Conservation (phyloP, 2,329 filamentous ascomycete genomes). For the Diaporthe sp. region DNA sequence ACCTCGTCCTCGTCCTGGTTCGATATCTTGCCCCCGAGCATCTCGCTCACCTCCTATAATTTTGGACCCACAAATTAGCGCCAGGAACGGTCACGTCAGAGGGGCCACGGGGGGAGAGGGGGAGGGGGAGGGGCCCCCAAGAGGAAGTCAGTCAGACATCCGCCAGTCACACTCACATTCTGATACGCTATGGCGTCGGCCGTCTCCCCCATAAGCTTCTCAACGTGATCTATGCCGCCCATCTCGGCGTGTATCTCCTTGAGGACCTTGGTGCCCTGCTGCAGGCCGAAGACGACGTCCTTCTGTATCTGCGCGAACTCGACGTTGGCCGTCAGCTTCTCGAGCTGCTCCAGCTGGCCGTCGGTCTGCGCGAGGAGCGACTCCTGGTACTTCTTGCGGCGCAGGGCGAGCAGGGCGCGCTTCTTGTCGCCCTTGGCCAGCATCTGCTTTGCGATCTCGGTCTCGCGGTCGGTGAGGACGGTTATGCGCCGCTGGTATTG, state of each 20-base stretch:
- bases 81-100: background rate
- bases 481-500: constrained; percentile 95
- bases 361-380: constrained; percentile 90
- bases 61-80: constrained; percentile 25
- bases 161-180: constrained; percentile 66
- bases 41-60: constrained; percentile 87
- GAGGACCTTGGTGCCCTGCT: constrained; percentile 91
- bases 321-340: constrained; percentile 88
- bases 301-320: constrained; percentile 98
- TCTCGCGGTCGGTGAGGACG: constrained; percentile 88
- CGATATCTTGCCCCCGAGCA: constrained; percentile 89
- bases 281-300: constrained; percentile 91
- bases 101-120: background rate
- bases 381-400: constrained; percentile 97
- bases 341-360: constrained; percentile 91
- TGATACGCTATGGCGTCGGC: constrained; percentile 94
- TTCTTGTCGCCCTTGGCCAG: constrained; percentile 84
- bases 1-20: constrained; percentile 98
- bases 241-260: constrained; percentile 95
- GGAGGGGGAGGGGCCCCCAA: too few species aligned
- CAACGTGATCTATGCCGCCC: constrained; percentile 93
- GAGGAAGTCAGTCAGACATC: background rate
- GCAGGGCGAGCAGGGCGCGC: constrained; percentile 87
- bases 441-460: constrained; percentile 86
- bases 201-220: constrained; percentile 94